A percentile compares a stretch with the other conserved stretches of the same genome.
Conservation (phyloP, 2,329 filamentous ascomycete species). For the Neonectria magnoliae region DNA sequence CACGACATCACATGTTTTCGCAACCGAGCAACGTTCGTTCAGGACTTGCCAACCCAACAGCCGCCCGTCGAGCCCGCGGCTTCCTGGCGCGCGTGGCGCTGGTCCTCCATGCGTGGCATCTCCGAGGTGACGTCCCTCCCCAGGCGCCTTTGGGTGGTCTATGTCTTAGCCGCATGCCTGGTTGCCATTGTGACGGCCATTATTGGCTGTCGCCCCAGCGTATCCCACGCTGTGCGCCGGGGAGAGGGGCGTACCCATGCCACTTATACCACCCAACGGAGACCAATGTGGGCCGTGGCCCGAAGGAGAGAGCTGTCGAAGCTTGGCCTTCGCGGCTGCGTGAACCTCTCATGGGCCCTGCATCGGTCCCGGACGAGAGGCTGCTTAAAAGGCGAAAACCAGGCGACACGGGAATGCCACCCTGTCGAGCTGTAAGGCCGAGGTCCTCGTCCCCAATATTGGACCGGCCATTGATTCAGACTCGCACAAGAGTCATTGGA, state of each 20-base stretch:
- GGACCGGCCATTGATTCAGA: constrained; percentile 14
- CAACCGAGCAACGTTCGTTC: constrained; percentile 6
- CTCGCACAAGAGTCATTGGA: constrained; percentile 21
- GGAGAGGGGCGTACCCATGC: constrained; percentile 17
- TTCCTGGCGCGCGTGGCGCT: constrained; percentile 33
- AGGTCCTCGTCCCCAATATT: neutral
- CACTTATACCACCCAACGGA: constrained; percentile 29
- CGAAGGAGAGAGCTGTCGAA: constrained; percentile 33
- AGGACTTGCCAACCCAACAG: constrained; percentile 24
- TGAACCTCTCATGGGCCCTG: constrained; percentile 23
- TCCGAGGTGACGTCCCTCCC: constrained; percentile 39
- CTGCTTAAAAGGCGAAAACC: constrained; percentile 1
- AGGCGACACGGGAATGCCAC: neutral
- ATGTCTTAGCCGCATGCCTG: constrained; percentile 41
- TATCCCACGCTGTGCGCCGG: constrained; percentile 35
- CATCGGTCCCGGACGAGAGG: constrained; percentile 26
- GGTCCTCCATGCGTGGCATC: constrained; percentile 30
- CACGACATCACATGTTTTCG: constrained; percentile 23
- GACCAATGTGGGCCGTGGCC: constrained; percentile 32
- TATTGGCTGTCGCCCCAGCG: constrained; percentile 34
- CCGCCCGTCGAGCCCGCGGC: constrained; percentile 22
- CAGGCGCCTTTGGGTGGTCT: constrained; percentile 29
- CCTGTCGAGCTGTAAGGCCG: neutral
- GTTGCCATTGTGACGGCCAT: constrained; percentile 38
- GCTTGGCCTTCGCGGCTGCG: constrained; percentile 31